Evolutionary conservation across 305 asterid species (phyloP).

Genomic region (Caryopteris hybrid): DNA sequence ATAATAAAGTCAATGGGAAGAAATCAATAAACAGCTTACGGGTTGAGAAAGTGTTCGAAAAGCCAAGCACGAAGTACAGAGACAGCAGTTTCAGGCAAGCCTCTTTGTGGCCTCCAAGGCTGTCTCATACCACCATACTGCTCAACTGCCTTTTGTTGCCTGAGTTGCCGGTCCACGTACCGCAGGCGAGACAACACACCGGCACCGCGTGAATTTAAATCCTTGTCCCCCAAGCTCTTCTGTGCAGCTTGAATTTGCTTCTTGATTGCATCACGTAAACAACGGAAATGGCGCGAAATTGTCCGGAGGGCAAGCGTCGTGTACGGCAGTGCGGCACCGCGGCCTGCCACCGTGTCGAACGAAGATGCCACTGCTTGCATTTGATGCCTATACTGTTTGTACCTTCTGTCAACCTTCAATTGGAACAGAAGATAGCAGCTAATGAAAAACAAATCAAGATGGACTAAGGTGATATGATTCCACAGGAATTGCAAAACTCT

Average conservation of each 20-base stretch:
- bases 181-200: slow-evolving; percentile 61
- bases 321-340: slow-evolving; percentile 66
- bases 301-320: slow-evolving; percentile 67
- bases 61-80: slow-evolving; percentile 89
- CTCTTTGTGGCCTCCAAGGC: slow-evolving; percentile 93
- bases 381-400: slow-evolving; percentile 58
- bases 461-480: too few relatives aligned
- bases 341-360: slow-evolving; percentile 59
- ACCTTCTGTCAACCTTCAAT: slow-evolving; percentile 64
- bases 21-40: slow-evolving; percentile 37
- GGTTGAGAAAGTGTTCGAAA: slow-evolving; percentile 85
- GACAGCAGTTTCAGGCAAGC: slow-evolving; percentile 80
- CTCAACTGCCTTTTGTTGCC: slow-evolving; percentile 59
- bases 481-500: too few relatives aligned
- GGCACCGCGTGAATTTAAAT: slow-evolving; percentile 25
- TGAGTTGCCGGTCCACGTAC: slow-evolving; percentile 62
- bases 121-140: slow-evolving; percentile 66
- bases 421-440: slow-evolving; percentile 3
- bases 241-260: slow-evolving; percentile 51
- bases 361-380: slow-evolving; percentile 63
- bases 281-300: slow-evolving; percentile 70
- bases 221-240: slow-evolving; percentile 53
- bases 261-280: slow-evolving; percentile 62
- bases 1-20: too few relatives aligned
- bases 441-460: neutral